Percentiles rank a stretch among this genome's conserved stretches.
Conservation (phyloP, 495 filamentous ascomycete genomes). For the Podospora sp. region DNA sequence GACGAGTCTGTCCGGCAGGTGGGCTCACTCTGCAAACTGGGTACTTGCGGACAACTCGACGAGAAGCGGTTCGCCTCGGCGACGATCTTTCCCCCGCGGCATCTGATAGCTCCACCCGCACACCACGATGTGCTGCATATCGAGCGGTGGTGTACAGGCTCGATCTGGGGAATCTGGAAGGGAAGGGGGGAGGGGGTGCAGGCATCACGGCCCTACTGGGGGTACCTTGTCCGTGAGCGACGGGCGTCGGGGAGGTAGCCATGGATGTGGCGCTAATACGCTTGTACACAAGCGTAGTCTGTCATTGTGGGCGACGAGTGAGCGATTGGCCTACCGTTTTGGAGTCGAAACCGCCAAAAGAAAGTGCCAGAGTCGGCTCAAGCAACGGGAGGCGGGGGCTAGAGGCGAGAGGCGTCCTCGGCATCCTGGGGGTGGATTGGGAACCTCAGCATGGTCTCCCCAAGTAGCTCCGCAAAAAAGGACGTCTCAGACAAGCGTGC, state of each 20-base stretch:
- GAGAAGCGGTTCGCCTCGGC: constrained; percentile 12
- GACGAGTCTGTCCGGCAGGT: constrained; percentile 9
- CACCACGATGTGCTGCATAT: constrained; percentile 9
- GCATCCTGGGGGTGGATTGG: too few species aligned
- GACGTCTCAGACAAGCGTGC: constrained; percentile 3
- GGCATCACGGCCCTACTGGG: background rate
- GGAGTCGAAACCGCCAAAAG: background rate
- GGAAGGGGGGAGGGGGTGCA: background rate
- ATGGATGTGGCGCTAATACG: background rate
- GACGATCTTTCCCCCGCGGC: constrained; percentile 26
- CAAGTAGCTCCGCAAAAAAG: background rate
- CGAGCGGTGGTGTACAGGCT: background rate
- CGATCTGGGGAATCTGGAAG: background rate
- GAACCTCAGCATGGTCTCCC: background rate
- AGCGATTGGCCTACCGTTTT: background rate
- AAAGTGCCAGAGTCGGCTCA: background rate
- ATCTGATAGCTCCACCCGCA: constrained; percentile 19
- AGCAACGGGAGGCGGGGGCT: constrained; percentile 1
- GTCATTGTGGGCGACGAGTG: background rate
- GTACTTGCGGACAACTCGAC: background rate
- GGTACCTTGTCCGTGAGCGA: background rate
- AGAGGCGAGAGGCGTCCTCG: background rate
- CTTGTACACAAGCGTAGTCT: background rate
- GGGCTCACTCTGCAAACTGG: constrained; percentile 3
- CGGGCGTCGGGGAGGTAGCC: background rate